Base-by-base conservation (phyloP, 495 filamentous ascomycete species). In the Choiromyces venosus region DNA sequence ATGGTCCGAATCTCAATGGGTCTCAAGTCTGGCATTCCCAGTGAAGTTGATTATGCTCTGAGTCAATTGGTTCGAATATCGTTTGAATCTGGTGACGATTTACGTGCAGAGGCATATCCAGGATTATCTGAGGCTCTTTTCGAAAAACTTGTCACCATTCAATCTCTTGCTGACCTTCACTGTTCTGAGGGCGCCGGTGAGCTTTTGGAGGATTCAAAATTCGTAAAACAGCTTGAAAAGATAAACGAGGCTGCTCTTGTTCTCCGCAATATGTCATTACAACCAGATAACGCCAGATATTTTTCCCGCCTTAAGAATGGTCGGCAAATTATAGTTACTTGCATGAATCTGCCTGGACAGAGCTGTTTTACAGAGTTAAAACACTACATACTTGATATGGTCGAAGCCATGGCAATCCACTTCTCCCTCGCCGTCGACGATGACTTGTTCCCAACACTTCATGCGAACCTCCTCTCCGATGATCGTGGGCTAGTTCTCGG, bases 41-140 rank as follows among this genome's bases (percentile, higher is more conserved):
- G 88, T 35, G 95, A 99, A 79, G 90, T 97, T 74, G 89, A 92
- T 37, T 98, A 93, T 82, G 93, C 92, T 0, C 83, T 98, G 25
- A 92, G 93, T 72, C 94, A 97, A 80, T 84, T 99, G 18, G 94
- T 98, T 72, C 95, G 97, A 81, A 97, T 97, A 25, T 97, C 94
- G 0, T 93, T 92, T 71, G 94, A 97, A 81, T 87, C 92, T 39
- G 94, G 94, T 38, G 96, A 98, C 80, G 97, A 97, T 80, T 97
- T 96, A 82, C 91, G 91, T 74, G 97, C 97, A 72, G 94, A 97
- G 72, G 89, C 90, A 4, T 97, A 97, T 79, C 89, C 91, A n/a
- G 89, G 93, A 40, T 85, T 99, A 44, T 92, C 92, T 2, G 95
- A 98, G 80, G 91, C 91, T 18, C 85, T 99, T 36, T 91, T 97